Conservation (phyloP, 371 early-diverging fungal species). For the Smittium mucronatum region DNA sequence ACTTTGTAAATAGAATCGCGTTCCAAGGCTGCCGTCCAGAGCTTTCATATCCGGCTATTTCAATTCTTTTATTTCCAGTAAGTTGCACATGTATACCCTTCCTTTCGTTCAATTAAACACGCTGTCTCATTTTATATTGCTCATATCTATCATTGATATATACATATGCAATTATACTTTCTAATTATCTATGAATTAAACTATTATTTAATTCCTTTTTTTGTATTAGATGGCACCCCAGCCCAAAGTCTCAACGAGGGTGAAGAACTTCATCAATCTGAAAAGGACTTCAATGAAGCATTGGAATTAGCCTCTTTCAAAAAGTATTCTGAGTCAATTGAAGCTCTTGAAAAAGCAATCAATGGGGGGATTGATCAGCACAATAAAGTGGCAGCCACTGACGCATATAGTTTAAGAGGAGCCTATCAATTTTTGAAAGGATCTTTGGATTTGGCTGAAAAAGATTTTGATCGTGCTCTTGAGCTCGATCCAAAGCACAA, state of each 20-base stretch:
- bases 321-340: constrained; percentile 55
- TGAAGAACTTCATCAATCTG: constrained; percentile 21
- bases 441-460: constrained; percentile 54
- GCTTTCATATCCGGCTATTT: constrained; percentile 81
- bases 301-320: constrained; percentile 37
- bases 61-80: constrained; percentile 63
- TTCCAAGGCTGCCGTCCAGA: constrained; percentile 61
- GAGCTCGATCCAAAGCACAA: constrained; percentile 62
- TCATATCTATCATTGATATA: no score
- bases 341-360: constrained; percentile 51
- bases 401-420: constrained; percentile 71
- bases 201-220: background rate
- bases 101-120: no score
- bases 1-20: constrained; percentile 39
- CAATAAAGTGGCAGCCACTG: constrained; percentile 36
- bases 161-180: no score
- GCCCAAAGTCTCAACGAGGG: constrained; percentile 32
- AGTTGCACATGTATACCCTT: no score
- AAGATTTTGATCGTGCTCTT: constrained; percentile 65
- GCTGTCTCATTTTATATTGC: no score
- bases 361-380: constrained; percentile 23
- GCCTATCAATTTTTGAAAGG: constrained; percentile 82
- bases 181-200: no score
- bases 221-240: constrained; percentile 25
- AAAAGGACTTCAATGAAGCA: constrained; percentile 36